Evolutionary conservation across 75 land plant genomes (phyloP).

Genomic region (Pinus albicaulis): DNA sequence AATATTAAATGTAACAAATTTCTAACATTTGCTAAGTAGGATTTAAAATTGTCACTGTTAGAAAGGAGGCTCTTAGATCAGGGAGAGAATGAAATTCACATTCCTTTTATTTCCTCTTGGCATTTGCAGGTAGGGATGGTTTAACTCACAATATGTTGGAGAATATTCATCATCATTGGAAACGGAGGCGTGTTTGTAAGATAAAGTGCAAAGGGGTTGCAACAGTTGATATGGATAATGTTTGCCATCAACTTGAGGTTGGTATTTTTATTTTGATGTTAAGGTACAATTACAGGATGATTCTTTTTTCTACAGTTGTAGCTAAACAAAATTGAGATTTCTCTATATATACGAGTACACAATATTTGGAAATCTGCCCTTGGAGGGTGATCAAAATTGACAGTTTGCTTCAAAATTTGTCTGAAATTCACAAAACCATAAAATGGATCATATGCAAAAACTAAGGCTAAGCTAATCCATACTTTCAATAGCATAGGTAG

Average conservation of each 20-base stretch:
- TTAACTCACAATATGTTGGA: slow-evolving; percentile 82
- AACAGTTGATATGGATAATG: slow-evolving; percentile 76
- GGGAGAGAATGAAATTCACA: neutral
- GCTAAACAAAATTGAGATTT: neutral
- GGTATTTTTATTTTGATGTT: neutral
- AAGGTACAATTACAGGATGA: neutral
- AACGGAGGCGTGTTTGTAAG: slow-evolving; percentile 51
- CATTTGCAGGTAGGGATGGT: slow-evolving; percentile 71
- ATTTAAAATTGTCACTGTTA: neutral
- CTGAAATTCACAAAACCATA: neutral
- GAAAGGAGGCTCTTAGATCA: neutral
- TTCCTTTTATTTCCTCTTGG: neutral
- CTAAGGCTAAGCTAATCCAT: neutral
- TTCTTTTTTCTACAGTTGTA: neutral
- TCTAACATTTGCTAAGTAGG: neutral
- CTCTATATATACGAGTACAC: neutral
- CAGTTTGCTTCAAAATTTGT: neutral
- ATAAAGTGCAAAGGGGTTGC: slow-evolving; percentile 78
- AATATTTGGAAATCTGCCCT: too few relatives aligned
- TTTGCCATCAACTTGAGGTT: slow-evolving; percentile 75
- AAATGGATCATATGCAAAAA: neutral
- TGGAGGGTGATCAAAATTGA: neutral
- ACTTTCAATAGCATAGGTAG: neutral
- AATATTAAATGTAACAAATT: neutral
- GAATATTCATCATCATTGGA: slow-evolving; percentile 72